phyloP scores from a whole-genome alignment of 768 basidiomycete species.

The Hysterangium stoloniferum region DNA sequence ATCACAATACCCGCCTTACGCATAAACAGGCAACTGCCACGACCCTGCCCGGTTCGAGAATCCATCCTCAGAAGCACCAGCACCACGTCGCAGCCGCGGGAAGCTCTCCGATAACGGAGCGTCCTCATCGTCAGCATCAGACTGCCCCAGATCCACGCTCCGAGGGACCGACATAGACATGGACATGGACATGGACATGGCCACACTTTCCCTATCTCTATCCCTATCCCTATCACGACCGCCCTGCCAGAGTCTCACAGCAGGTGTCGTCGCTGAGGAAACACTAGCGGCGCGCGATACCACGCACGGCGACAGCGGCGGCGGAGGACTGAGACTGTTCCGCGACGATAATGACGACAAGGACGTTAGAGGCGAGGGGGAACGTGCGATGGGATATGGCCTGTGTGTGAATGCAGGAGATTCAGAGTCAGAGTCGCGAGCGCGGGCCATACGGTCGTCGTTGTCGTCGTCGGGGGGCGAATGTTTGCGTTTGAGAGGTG shows the following conservation, averaged over 20 bases:
- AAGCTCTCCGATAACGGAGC: not conserved
- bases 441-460: no score
- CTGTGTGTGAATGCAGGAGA: not conserved
- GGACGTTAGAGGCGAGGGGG: not conserved
- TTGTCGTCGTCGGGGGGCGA: constrained; percentile 1
- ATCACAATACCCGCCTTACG: no score
- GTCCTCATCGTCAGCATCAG: not conserved
- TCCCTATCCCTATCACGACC: no score
- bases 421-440: no score
- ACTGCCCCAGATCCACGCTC: not conserved
- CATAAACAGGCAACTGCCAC: no score
- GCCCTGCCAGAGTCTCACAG: not conserved
- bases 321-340: not conserved
- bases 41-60: no score
- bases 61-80: not conserved
- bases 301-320: not conserved
- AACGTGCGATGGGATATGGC: not conserved
- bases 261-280: not conserved
- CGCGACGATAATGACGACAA: not conserved
- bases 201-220: no score
- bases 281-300: no score
- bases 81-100: not conserved
- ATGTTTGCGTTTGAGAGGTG: constrained; percentile 1
- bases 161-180: not conserved
- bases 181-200: not conserved